Evolutionary conservation across 2,329 filamentous ascomycete genomes (phyloP).

Genomic region (Claviceps paspali): DNA sequence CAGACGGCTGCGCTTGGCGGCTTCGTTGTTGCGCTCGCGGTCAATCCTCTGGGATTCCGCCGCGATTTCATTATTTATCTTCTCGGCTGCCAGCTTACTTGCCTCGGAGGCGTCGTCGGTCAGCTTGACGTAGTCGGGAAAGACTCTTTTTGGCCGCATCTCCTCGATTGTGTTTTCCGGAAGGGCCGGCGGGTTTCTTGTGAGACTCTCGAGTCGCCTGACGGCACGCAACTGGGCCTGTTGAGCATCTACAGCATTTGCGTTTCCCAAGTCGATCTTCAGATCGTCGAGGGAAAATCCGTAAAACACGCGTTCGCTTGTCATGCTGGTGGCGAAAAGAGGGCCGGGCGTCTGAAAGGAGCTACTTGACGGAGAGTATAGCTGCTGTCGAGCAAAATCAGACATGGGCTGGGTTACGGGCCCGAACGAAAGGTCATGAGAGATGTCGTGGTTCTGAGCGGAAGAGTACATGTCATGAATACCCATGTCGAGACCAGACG

Average conservation of each 20-base stretch:
- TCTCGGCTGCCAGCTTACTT: slow-evolving; percentile 6
- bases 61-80: slow-evolving; percentile 14
- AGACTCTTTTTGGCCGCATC: slow-evolving; percentile 13
- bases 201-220: background rate
- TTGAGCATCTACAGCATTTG: background rate
- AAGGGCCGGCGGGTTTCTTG: slow-evolving; percentile 12
- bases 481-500: background rate
- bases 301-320: background rate
- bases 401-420: background rate
- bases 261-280: background rate
- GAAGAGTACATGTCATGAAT: background rate
- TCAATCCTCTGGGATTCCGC: slow-evolving; percentile 12
- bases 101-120: slow-evolving; percentile 2
- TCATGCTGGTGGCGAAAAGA: background rate
- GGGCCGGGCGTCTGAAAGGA: background rate
- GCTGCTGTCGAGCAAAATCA: background rate
- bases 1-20: slow-evolving; percentile 20
- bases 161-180: slow-evolving; percentile 13
- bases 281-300: background rate
- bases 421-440: background rate
- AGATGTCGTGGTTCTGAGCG: background rate
- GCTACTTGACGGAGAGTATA: background rate
- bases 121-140: slow-evolving; percentile 9
- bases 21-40: slow-evolving; percentile 21
- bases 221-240: background rate